These are phyloP conservation scores for Suillus subluteus DNA, from an alignment of 768 basidiomycete genomes.

Conservation along the genomic window DNA sequence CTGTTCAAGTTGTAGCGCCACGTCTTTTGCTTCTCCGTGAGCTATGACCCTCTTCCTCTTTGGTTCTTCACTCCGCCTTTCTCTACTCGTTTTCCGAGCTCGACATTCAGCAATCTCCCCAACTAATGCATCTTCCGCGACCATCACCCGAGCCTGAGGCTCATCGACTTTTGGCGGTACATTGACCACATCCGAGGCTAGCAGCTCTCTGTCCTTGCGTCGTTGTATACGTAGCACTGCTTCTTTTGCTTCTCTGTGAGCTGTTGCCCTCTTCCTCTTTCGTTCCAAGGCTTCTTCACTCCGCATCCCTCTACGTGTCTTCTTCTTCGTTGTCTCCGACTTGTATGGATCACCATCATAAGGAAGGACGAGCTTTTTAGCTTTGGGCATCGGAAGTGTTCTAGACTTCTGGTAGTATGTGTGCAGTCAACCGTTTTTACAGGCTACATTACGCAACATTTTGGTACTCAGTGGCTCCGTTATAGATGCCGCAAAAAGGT, in stretches of 20 bases:
- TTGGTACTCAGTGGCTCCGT: neutral
- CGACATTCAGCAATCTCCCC: neutral
- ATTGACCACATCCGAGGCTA: neutral
- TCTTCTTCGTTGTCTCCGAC: neutral
- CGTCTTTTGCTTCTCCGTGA: neutral
- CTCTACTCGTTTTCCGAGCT: neutral
- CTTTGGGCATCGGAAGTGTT: neutral
- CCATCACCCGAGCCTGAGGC: neutral
- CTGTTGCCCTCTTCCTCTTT: neutral
- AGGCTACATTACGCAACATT: neutral
- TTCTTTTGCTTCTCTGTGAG: neutral
- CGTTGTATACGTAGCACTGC: neutral
- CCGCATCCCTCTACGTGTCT: neutral
- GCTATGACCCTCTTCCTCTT: neutral
- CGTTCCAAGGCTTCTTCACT: neutral
- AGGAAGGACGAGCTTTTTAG: neutral
- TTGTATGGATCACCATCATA: neutral
- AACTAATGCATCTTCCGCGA: neutral
- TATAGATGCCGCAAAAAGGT: neutral
- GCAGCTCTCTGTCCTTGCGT: neutral
- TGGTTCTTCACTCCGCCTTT: neutral
- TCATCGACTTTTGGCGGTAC: neutral
- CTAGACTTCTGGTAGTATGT: neutral
- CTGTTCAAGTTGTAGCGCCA: neutral
- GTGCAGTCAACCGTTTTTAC: too few species aligned